Percentiles rank a stretch among this genome's conserved stretches.
phyloP scores from a whole-genome alignment of 352 stramenopile genomes.

The Pythium biforme region DNA sequence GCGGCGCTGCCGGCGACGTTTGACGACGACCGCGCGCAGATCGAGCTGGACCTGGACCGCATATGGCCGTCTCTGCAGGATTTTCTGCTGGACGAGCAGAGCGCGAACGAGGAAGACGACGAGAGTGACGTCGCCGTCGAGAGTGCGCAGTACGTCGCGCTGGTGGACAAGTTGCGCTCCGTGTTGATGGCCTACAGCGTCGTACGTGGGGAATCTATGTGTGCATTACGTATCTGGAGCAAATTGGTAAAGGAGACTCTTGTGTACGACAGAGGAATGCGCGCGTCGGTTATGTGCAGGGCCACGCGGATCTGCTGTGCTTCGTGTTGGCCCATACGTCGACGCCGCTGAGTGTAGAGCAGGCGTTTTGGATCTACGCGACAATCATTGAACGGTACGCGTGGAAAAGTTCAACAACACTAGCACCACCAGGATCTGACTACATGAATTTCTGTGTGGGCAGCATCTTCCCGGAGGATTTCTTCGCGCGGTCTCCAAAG shows the following conservation, averaged over 20 bases:
- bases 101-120: conserved; percentile 25
- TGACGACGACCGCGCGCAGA: conserved; percentile 64
- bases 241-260: background rate
- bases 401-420: background rate
- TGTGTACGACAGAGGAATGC: conserved; percentile 45
- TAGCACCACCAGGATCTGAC: background rate
- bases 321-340: conserved; percentile 61
- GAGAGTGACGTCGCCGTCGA: too few species aligned
- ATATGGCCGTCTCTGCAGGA: conserved; percentile 51
- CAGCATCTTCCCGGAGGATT: conserved; percentile 72
- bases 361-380: conserved; percentile 73
- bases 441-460: background rate
- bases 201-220: conserved; percentile 31
- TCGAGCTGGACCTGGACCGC: conserved; percentile 67
- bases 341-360: conserved; percentile 41
- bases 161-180: conserved; percentile 43
- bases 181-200: conserved; percentile 63
- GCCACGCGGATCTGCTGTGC: conserved; percentile 68
- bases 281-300: conserved; percentile 74
- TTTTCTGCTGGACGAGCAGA: conserved; percentile 39
- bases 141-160: conserved; percentile 25
- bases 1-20: conserved; percentile 15
- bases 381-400: conserved; percentile 58
- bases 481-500: conserved; percentile 64
- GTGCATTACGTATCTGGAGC: too few species aligned